Base-by-base conservation (phyloP, 352 stramenopile species). In the Globisporangium irregulare region DNA sequence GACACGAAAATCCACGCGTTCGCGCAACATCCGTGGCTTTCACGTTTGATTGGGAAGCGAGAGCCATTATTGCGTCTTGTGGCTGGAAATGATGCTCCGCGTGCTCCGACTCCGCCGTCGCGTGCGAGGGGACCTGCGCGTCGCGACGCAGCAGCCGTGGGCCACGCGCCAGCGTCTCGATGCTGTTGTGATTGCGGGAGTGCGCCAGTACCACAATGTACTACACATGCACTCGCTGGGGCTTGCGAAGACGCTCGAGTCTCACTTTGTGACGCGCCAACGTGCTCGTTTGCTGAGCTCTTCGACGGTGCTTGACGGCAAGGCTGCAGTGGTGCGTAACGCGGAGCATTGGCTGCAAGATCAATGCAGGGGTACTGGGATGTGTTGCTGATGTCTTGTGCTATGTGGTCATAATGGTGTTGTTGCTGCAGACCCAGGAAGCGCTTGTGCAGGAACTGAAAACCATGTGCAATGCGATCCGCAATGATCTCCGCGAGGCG, bases 381-480 rank as follows among this genome's bases (percentile, higher is more conserved):
- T 24, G 43, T 24, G 43, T 6, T 51, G 18, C 43, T 66, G 46
- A 38, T 27, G 14, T 59, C 24, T 57, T 22, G 43, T 22, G 18
- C 3, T 22, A 10, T 51, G 18, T 12, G 43, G 6, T 22, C 7
- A 9, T 51, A 24, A 12, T 59, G 22, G 3, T 66, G 24, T 9
- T 58, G 22, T 25, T 67, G 62, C 4, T 27, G 24, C 27, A 67
- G 59, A 71, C 41, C 59, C 60, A 79, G 38, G 68, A 59, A 6
- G 66, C 78, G 18, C 53, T 78, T 18, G 75, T 89, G 41, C 51
- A 60, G 48, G 36, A 79, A 50, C 70, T 92, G 12, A 81, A 81
- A n/a, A 59, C 72, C 43, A 79, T 87, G 36, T 90, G 82, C 65
- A 86, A 86, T 55, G 64, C 62, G 55, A 67, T 92, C 6, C 83